Conservation (phyloP, 805 yeast species). For the Aciculoconidium aculeatum region DNA sequence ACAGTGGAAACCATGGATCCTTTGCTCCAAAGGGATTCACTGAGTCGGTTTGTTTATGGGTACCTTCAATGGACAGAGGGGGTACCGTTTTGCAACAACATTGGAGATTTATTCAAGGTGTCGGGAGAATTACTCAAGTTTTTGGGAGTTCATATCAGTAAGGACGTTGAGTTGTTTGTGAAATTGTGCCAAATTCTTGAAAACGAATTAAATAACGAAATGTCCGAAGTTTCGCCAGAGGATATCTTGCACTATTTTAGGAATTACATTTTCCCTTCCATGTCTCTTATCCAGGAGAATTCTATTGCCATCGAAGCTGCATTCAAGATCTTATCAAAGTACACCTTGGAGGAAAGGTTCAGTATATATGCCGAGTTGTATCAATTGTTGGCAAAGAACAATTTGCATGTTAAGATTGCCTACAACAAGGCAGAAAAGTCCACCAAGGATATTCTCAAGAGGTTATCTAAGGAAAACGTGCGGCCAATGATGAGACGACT, state of each 20-base stretch:
- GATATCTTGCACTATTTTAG: conserved; percentile 58
- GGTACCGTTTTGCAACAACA: too few species aligned
- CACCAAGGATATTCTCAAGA: conserved; percentile 70
- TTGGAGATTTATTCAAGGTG: conserved; percentile 38
- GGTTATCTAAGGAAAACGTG: conserved; percentile 77
- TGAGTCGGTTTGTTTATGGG: too few species aligned
- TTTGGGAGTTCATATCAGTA: conserved; percentile 50
- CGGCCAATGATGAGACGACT: conserved; percentile 65
- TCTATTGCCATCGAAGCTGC: conserved; percentile 58
- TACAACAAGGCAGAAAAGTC: conserved; percentile 67
- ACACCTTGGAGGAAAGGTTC: conserved; percentile 59
- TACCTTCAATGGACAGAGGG: too few species aligned
- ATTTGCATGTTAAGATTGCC: conserved; percentile 50
- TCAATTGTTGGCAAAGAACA: conserved; percentile 50
- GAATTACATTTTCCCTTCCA: conserved; percentile 59
- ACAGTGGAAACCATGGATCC: too few species aligned
- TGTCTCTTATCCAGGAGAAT: conserved; percentile 48
- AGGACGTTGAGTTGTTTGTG: conserved; percentile 42
- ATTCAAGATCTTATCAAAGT: conserved; percentile 46
- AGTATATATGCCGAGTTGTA: conserved; percentile 77
- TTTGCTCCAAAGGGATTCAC: too few species aligned
- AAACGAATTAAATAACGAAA: conserved; percentile 26
- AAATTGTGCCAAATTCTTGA: conserved; percentile 58
- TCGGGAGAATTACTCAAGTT: conserved; percentile 47
- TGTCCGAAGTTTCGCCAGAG: too few species aligned